phyloP scores from a whole-genome alignment of 108 stramenopile species.

The Nitzschia sp. region DNA sequence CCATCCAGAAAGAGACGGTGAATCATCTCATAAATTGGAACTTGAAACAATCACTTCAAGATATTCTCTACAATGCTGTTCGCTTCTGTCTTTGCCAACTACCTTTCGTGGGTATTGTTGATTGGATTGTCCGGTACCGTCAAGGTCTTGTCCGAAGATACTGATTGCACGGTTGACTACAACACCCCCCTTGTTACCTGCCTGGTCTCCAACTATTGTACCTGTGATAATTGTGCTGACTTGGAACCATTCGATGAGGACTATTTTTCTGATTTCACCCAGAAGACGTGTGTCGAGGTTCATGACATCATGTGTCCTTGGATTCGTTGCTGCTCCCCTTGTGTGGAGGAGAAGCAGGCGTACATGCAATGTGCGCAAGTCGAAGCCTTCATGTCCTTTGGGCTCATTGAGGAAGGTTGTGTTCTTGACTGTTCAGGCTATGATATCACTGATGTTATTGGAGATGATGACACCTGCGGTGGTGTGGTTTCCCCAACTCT shows the following conservation, averaged over 20 bases:
- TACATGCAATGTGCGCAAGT: not conserved
- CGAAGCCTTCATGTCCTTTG: not conserved
- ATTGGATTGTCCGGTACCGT: not conserved
- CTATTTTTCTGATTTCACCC: too few species aligned
- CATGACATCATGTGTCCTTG: not conserved
- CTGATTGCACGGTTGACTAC: not conserved
- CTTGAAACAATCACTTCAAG: too few species aligned
- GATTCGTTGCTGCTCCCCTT: not conserved
- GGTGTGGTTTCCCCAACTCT: not conserved
- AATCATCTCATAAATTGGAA: too few species aligned
- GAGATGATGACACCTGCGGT: not conserved
- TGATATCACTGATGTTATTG: not conserved
- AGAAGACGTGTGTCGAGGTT: slow-evolving; percentile 1
- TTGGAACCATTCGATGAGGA: too few species aligned
- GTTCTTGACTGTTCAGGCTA: not conserved
- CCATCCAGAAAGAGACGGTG: too few species aligned
- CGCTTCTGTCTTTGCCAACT: too few species aligned
- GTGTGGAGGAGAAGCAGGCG: not conserved
- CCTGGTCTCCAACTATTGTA: not conserved
- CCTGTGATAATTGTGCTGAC: not conserved
- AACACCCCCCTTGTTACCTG: not conserved
- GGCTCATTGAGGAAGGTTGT: not conserved
- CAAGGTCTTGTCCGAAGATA: not conserved
- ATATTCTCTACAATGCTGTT: too few species aligned
- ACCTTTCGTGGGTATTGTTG: not conserved